Base-by-base conservation (phyloP, 2,329 filamentous ascomycete genomes). In the Nemania sp. region DNA sequence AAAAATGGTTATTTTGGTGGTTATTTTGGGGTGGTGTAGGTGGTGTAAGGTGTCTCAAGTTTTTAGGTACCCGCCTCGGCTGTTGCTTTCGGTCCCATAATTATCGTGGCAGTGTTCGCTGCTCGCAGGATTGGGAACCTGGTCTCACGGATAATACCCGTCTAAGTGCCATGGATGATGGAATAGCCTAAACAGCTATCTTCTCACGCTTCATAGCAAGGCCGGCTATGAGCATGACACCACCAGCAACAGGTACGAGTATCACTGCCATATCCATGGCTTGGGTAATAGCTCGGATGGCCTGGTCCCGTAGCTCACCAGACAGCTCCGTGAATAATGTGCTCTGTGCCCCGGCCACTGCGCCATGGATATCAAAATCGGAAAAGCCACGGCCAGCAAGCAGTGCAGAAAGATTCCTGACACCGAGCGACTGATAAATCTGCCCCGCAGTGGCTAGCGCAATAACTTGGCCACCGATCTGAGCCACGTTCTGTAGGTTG, bases 271-370 rank as follows among this genome's bases (percentile, higher is more conserved):
- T 29, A 3, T 62, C 50, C 25, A 64, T 34, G 9, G 59, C 55
- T 7, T 69, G 43, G 1, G 73, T 68, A 45, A 80, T 73, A 0
- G 72, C 76, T 2, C 52, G 53, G 5, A 77, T 63, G 0, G 74
- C 76, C 2, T 55, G 54, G 3, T 48, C 60, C 37, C 71, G 60
- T 17, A 73, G 15, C 29, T 69, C 63, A 5, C 62, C 62, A n/a
- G 56, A 59, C 13, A 77, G 57, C 18, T 60, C 49, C 29, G 64
- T 46, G 46, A 78, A 74, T 29, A 77, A 42, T 3, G 55, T 51
- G 29, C 74, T 76, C 59, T 71, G 71, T 1, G 72, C 64, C 4
- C 75, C 75, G 0, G 74, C 71, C 13, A 77, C 68, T 3, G 69
- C 72, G 20, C 58, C 65, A 15, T 61, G 61, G 10, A 78, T 74